Evolutionary conservation across 2,329 filamentous ascomycete species (phyloP), one percentile per base, ranked within the genome.

Genomic region (Fusarium subglutinans): DNA sequence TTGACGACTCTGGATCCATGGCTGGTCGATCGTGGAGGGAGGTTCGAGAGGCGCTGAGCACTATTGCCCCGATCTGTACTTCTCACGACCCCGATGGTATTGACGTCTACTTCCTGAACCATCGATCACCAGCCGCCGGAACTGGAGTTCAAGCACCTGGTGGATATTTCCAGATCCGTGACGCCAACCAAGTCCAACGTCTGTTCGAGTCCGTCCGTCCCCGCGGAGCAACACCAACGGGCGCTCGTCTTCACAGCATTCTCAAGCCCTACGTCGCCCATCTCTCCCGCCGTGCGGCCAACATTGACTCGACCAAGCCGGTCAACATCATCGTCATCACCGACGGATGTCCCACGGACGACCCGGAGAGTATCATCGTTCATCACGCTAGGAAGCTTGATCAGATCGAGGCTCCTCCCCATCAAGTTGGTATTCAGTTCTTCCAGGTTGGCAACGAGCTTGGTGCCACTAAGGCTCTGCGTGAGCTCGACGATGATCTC

Each of bases 1-100:
- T 98, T 79, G 96, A 98, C 80, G 96, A 98, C 84, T 95, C 92
- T n/a, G 90, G 90, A 10, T 95, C 92, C 76, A 98, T 98, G 96
- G 85, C 86, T 3, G 94, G 92, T 22, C 80, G 84, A n/a, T 88
- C 87, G 28, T 98, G 96, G 96, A 82, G 84, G 18, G 93, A 98
- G 81, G 93, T 94, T 1, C 84, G 87, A 33, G 85, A 88, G 14
- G 94, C 93, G 3, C 88, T 98, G 5, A 84, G 87, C 38, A 87
- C 90, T 54, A 95, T 98, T 78, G 89, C 94, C 0, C 94, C 94
- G 1, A 92, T 98, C 78, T 97, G 95, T 83, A 93, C 94, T 2
- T 81, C 86, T 8, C 91, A 93, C 81, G 96, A 98, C 80, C 83
- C 86, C 2, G 94, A 98, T 81, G 96, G 96, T 28, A 91, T 98